Base-by-base conservation (phyloP, 345 rosid genomes). In the Pseudoturritis turrita region DNA sequence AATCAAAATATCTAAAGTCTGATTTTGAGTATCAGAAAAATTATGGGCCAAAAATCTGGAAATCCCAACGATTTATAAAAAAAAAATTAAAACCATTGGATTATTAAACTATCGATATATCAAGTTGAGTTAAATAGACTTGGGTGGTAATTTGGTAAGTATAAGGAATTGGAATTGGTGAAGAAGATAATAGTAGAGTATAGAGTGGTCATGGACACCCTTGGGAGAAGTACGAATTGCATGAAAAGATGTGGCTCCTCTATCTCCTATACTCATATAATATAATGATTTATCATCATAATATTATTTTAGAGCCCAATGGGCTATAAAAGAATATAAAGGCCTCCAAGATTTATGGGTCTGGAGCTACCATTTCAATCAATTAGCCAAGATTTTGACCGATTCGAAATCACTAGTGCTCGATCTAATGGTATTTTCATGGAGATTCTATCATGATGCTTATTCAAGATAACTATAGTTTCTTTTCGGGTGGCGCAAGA, bases 141-240 rank as follows among this genome's bases (percentile, higher is more conserved):
- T 61, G 10, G 31, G 19, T 33, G 13, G 55, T 45, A 29, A 29
- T 45, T 19, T 7, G 29, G 18, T 19, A 14, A 28, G 37, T 3
- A 46, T 26, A 47, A 25, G 26, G n/a, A 41, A 36, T 26, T 41
- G 72, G 43, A 68, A 68, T 18, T 12, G 21, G 72, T 28, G 72
- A 68, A 41, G 43, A 68, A 68, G 62, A 41, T 17, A 53, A 17
- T 17, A 67, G 52, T 39, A 53, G 52, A 36, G 33, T 64, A 64
- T 59, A 70, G 66, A 50, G 35, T 71, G 18, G 53, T 61, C 67
- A 59, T 49, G 66, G 26, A 47, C 53, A 61, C 40, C 59, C 68
- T 62, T 62, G 76, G 76, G 53, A 29, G n/a, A 61, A 62, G 76
- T 71, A 61, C 44, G 17, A 39, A n/a, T 33, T 71, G 76, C 76